Evolutionary conservation across 768 basidiomycete species (phyloP), one percentile per base, ranked within the genome.

Genomic region (Tylopilus plumbeoviolaceoides): DNA sequence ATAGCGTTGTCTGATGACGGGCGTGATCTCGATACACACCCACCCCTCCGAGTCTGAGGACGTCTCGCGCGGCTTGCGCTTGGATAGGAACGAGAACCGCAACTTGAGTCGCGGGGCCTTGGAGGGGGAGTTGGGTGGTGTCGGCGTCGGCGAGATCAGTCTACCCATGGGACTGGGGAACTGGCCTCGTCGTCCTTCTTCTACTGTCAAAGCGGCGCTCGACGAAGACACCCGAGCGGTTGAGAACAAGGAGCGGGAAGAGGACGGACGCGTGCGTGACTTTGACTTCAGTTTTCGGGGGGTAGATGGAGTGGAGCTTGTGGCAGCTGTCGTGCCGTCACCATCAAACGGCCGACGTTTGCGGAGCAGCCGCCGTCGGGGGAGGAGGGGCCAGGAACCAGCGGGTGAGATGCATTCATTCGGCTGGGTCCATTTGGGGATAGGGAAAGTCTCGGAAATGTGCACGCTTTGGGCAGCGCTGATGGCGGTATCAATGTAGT

Each of bases 11-110:
- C 46, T 43, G 28, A 69, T 60, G 44, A 53, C 15, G 4, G 68
- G 65, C 7, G 56, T 64, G 25, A 71, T 47, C 5, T 71, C 68
- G 50, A 69, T 57, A 39, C 56, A 64, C 18, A 69, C 62, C 68
- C 70, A 69, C 10, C 66, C 70, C 1, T 63, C 68, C 30, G 55
- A 57, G 27, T 36, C 64, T 10, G 33, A 36, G 8, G 54, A 57
- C 4, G 53, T 17, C 36, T 36, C 53, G 23, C 52, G 63, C n/a
- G 20, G 18, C 18, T 54, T 63, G 27, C 68, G 58, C 36, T 46
- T 59, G 9, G 55, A 51, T 0, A 67, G 51, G 4, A 60, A 52
- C 11, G 61, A 7, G n/a, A 60, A 50, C 17, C 56, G 56, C 11
- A 55, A 4, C 43, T 47, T 60, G 53, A 51, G 49, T 33, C 57